A percentile compares a stretch with the other conserved stretches of the same genome.
Evolutionary conservation across 176 grass and related monocot species (phyloP).

Genomic region (Cenchrus purpureus): DNA sequence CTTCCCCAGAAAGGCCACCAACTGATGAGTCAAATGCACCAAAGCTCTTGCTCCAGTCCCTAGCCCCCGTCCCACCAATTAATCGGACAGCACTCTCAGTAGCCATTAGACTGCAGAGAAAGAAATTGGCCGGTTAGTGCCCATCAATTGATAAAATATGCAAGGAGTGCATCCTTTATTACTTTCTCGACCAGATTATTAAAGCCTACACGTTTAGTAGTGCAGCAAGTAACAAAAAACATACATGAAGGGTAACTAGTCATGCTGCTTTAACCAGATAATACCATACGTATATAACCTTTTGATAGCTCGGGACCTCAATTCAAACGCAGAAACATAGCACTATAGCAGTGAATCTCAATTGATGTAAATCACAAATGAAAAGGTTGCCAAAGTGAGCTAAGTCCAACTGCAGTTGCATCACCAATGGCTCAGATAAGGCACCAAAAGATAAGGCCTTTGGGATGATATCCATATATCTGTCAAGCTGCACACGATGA

Average conservation of each 20-base stretch:
- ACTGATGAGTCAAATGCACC: constrained; percentile 52
- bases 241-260: constrained; percentile 17
- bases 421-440: background rate
- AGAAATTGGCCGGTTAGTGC: constrained; percentile 6
- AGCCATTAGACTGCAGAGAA: constrained; percentile 71
- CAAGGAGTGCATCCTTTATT: background rate
- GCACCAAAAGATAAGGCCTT: constrained; percentile 21
- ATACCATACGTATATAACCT: background rate
- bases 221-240: constrained; percentile 26
- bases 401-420: background rate
- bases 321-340: background rate
- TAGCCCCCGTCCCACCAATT: constrained; percentile 57
- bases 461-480: background rate
- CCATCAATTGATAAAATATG: constrained; percentile 6
- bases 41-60: constrained; percentile 70
- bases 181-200: background rate
- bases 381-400: background rate
- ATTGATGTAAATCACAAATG: background rate
- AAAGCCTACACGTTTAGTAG: background rate
- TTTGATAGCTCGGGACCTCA: background rate
- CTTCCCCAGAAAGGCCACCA: constrained; percentile 61
- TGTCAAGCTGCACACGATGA: background rate
- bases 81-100: constrained; percentile 83
- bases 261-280: background rate
- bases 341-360: background rate